Conservation (phyloP, 768 basidiomycete species). For the Mycena alexandri region DNA sequence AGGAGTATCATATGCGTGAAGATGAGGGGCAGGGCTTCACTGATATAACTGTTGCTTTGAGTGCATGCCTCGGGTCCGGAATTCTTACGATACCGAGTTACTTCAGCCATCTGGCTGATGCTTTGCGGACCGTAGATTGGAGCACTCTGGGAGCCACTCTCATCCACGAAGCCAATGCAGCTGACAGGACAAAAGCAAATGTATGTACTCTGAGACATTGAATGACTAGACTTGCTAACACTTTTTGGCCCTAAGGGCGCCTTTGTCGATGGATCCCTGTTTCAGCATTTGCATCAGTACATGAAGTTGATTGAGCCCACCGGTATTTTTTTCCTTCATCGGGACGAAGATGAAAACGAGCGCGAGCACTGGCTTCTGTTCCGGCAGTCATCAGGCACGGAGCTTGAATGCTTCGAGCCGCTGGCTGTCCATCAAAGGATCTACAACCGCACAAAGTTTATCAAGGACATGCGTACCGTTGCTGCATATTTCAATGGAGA, state of each 20-base stretch:
- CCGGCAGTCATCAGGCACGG: background rate
- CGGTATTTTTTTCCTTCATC: background rate
- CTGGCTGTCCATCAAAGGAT: background rate
- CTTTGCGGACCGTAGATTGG: background rate
- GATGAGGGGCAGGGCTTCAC: slow-evolving; percentile 6
- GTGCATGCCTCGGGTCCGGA: background rate
- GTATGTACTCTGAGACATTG: background rate
- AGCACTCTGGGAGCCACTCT: background rate
- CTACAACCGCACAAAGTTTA: background rate
- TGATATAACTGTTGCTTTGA: background rate
- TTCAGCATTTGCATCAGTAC: slow-evolving; percentile 3
- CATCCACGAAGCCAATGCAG: background rate
- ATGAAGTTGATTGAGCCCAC: background rate
- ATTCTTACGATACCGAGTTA: background rate
- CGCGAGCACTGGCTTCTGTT: slow-evolving; percentile 17
- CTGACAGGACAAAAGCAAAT: background rate
- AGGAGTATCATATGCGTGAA: background rate
- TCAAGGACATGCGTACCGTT: background rate
- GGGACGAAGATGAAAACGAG: slow-evolving; percentile 5
- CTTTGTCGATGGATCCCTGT: background rate
- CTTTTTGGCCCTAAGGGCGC: background rate
- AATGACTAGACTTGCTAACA: background rate
- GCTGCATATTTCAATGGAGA: background rate
- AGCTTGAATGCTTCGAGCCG: background rate
- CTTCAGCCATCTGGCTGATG: background rate